Evolutionary conservation across 306 rosid species (phyloP).

Genomic region (Fragaria nilgerrensis): DNA sequence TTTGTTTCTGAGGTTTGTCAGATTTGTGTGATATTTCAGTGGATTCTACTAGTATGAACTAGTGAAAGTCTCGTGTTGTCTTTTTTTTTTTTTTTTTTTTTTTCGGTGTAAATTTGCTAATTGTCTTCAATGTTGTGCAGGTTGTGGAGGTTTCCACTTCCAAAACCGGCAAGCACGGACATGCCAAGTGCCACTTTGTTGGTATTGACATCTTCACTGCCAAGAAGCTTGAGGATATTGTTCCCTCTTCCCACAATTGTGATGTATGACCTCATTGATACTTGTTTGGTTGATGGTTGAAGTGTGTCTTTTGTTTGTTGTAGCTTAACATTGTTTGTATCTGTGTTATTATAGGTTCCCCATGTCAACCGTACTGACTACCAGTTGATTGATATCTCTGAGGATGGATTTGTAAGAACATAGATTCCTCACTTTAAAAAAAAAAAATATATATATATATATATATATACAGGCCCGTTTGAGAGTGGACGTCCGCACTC

Average conservation of each 20-base stretch:
- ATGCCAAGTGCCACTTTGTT: slow-evolving; percentile 97
- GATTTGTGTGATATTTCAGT: background rate
- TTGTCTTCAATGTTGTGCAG: slow-evolving; percentile 29
- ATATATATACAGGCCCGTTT: too few species aligned
- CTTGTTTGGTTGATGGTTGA: background rate
- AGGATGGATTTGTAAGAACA: slow-evolving; percentile 90
- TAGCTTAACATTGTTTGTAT: background rate
- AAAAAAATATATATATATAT: too few species aligned
- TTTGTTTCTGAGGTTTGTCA: background rate
- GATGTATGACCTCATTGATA: slow-evolving; percentile 45
- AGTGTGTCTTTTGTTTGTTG: background rate
- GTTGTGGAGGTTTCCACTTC: slow-evolving; percentile 98
- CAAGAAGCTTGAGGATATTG: slow-evolving; percentile 97
- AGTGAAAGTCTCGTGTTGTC: background rate
- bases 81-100: background rate
- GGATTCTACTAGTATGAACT: background rate
- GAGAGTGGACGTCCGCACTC: too few species aligned
- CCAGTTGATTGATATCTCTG: slow-evolving; percentile 94
- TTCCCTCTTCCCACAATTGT: slow-evolving; percentile 97
- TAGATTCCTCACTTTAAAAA: background rate
- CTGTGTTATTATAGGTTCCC: slow-evolving; percentile 60
- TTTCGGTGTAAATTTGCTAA: background rate
- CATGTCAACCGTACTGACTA: slow-evolving; percentile 95
- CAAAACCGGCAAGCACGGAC: slow-evolving; percentile 97
- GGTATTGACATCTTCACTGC: slow-evolving; percentile 87